Evolutionary conservation across 495 filamentous ascomycete species (phyloP), one percentile per base, ranked within the genome.

Genomic region (Melanomma pulvis-pyrius): DNA sequence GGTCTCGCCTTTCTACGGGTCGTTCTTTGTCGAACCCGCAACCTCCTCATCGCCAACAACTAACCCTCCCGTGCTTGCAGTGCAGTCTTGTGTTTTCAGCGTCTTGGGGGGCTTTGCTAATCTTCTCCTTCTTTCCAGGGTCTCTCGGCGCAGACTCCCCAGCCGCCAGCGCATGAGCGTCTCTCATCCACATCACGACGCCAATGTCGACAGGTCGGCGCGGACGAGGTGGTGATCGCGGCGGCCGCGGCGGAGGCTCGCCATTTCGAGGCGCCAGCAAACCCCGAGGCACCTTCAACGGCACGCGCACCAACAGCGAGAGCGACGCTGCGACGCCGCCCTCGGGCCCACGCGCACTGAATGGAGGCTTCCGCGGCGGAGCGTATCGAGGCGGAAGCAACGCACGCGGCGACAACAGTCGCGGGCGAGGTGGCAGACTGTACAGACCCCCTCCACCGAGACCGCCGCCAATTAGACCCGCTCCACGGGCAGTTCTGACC

Each of bases 191-290:
- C 26, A 32, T 21, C 58, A 61, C 28, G 41, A 46, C 58, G 58
- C 48, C 36, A 34, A 61, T 61, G 58, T 61, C 58, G 58, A 50
- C 57, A 2, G 57, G 34, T n/a, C 25, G 44, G 58, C 44, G 47
- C 28, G 58, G 55, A 41, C 17, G 58, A 32, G 24, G 58, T 34
- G 58, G 56, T 17, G 36, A 26, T 11, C 32, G 56, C 22, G 36
- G 48, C 26, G 19, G 26, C 24, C 48, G 51, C 51, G 51, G 51
- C 11, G 21, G 19, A 55, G 25, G 26, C 30, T 2, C 30, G 9
- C 6, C 1, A 2, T 19, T 26, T 55, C 25, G 51, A 19, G 51
- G 51, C 8, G n/a, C 11, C 51, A 28, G 28, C 26, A 15, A 4
- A 34, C 51, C 21, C 25, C 26, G 51, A 30, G 26, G 30, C 13